Conservation (phyloP, 2,329 filamentous ascomycete species). For the Exophiala spinifera region DNA sequence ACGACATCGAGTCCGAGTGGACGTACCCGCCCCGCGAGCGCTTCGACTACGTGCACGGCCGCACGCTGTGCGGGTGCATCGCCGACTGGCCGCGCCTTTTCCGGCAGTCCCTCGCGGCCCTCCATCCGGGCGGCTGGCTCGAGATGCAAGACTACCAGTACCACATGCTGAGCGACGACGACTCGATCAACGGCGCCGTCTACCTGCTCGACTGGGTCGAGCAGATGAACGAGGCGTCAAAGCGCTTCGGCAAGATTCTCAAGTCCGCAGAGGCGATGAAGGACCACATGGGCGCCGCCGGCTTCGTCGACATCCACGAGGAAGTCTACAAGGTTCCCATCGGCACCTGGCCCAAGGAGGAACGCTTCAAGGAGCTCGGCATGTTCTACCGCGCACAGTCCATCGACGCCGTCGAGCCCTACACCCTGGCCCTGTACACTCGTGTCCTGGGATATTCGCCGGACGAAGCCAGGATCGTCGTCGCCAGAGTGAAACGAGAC, state of each 20-base stretch:
- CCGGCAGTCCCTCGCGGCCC: slow-evolving; percentile 22
- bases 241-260: slow-evolving; percentile 5
- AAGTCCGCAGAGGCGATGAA: slow-evolving; percentile 29
- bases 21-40: slow-evolving; percentile 48
- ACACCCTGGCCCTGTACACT: slow-evolving; percentile 38
- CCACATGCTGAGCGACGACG: slow-evolving; percentile 30
- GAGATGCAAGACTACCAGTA: slow-evolving; percentile 30
- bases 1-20: slow-evolving; percentile 58
- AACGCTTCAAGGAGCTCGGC: slow-evolving; percentile 32
- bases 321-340: slow-evolving; percentile 32
- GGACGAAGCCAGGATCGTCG: slow-evolving; percentile 29
- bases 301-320: slow-evolving; percentile 35
- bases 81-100: slow-evolving; percentile 27
- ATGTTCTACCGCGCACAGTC: slow-evolving; percentile 32
- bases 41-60: slow-evolving; percentile 54
- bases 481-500: slow-evolving; percentile 7
- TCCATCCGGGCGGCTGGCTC: slow-evolving; percentile 33
- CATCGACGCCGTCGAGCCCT: slow-evolving; percentile 36
- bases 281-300: slow-evolving; percentile 32
- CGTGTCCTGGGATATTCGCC: slow-evolving; percentile 34
- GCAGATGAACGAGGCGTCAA: slow-evolving; percentile 7
- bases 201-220: slow-evolving; percentile 1
- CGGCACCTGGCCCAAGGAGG: slow-evolving; percentile 33
- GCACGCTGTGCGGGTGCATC: slow-evolving; percentile 28
- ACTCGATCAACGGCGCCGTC: slow-evolving; percentile 7